Evolutionary conservation across 2,329 filamentous ascomycete genomes (phyloP).

Genomic region (Neurospora sp.): DNA sequence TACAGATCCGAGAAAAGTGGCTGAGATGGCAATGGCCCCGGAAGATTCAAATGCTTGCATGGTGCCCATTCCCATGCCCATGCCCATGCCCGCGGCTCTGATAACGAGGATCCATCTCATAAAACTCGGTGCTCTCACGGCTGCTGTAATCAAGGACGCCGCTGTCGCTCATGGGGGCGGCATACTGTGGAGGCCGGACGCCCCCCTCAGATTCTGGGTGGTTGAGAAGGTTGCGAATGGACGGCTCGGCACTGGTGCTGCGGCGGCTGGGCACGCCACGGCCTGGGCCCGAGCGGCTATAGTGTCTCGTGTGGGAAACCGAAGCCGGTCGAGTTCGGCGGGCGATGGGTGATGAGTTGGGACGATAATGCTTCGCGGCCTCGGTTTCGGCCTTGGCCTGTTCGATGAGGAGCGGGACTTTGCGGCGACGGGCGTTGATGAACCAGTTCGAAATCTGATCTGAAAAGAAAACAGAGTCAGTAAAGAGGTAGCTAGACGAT

Average conservation of each 20-base stretch:
- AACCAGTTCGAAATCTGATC: slow-evolving; percentile 74
- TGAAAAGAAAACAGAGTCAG: slow-evolving; percentile 22
- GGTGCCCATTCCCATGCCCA: not conserved
- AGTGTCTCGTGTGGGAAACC: not conserved
- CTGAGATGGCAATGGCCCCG: not conserved
- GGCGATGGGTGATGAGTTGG: not conserved
- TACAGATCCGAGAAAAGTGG: not conserved
- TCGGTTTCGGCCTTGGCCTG: slow-evolving; percentile 44
- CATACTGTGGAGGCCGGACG: not conserved
- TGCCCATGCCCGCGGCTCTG: not conserved
- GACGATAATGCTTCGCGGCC: slow-evolving; percentile 17
- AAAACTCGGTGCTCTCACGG: not conserved
- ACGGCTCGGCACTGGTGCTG: not conserved
- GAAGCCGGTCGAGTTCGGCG: not conserved
- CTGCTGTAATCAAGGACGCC: not conserved
- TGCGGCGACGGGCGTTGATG: slow-evolving; percentile 64
- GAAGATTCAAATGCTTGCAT: not conserved
- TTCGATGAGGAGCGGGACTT: slow-evolving; percentile 51
- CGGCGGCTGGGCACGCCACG: not conserved
- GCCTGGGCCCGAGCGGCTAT: not conserved
- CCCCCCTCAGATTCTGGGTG: not conserved
- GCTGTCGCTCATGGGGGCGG: not conserved
- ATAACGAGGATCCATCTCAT: not conserved
- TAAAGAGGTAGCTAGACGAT: not conserved
- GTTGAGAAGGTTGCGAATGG: not conserved